Percentiles rank a stretch among this genome's conserved stretches.
Conservation (phyloP, 257 asterid species). For the Sherardia arvensis region DNA sequence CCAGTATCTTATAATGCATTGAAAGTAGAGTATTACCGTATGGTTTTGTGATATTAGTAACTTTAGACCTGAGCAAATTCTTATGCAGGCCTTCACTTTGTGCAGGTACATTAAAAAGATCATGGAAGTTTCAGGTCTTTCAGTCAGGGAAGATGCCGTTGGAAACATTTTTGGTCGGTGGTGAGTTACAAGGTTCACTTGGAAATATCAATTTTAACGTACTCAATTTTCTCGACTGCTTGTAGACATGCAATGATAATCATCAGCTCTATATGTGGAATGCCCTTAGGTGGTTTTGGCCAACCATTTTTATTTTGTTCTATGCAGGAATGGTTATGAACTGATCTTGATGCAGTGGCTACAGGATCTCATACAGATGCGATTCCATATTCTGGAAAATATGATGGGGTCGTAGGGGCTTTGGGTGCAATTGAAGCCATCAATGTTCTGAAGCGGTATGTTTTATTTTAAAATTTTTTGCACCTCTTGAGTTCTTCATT, state of each 20-base stretch:
- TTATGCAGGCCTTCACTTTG: too few relatives aligned
- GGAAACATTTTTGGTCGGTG: slow-evolving; percentile 82
- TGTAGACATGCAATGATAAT: not conserved
- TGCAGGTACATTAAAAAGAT: too few relatives aligned
- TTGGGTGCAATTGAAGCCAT: slow-evolving; percentile 96
- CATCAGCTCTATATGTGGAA: not conserved
- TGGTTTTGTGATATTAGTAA: not conserved
- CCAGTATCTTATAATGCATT: too few relatives aligned
- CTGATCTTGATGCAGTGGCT: slow-evolving; percentile 66
- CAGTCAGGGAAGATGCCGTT: too few relatives aligned
- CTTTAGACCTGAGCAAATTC: not conserved
- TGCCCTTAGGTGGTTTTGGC: not conserved
- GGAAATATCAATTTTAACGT: not conserved
- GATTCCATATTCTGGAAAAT: too few relatives aligned
- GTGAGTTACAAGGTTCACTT: slow-evolving; percentile 32
- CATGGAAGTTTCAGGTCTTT: too few relatives aligned
- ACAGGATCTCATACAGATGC: too few relatives aligned
- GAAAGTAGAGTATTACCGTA: not conserved
- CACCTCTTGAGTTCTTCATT: not conserved
- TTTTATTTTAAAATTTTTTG: not conserved
- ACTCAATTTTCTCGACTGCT: slow-evolving; percentile 4
- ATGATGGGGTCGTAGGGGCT: slow-evolving; percentile 92
- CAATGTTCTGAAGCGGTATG: slow-evolving; percentile 67
- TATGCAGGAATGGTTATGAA: slow-evolving; percentile 61
- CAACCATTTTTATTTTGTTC: not conserved